phyloP scores from a whole-genome alignment of 305 asterid species.

The Fraxinus nigra region DNA sequence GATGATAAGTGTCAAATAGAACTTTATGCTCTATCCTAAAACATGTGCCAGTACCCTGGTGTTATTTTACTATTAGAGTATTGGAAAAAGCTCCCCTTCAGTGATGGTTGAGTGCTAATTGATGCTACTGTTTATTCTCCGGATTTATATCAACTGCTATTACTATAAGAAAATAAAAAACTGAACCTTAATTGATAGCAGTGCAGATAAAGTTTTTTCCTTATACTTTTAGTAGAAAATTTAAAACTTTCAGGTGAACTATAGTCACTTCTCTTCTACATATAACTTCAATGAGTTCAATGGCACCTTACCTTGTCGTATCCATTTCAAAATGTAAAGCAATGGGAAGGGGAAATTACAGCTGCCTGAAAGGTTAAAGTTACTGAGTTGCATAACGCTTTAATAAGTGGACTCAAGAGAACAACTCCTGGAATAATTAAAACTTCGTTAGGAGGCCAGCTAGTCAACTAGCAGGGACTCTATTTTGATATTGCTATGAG shows the following conservation, averaged over 20 bases:
- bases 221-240: constrained; percentile 1
- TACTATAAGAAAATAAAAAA: neutral
- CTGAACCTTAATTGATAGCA: neutral
- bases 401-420: neutral
- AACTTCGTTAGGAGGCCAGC: neutral
- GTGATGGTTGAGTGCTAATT: neutral
- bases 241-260: neutral
- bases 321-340: neutral
- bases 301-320: neutral
- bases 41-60: neutral
- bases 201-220: neutral
- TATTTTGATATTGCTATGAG: neutral
- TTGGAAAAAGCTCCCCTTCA: neutral
- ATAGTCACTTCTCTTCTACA: constrained; percentile 4
- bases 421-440: neutral
- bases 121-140: neutral
- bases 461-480: neutral
- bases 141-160: neutral
- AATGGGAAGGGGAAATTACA: neutral
- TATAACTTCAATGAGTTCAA: neutral
- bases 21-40: neutral
- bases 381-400: neutral
- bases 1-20: constrained; percentile 12
- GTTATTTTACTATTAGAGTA: neutral
- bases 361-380: neutral